These are phyloP conservation scores for Fusarium floridanum DNA, from an alignment of 2,329 filamentous ascomycete species.

Conservation along the genomic window DNA sequence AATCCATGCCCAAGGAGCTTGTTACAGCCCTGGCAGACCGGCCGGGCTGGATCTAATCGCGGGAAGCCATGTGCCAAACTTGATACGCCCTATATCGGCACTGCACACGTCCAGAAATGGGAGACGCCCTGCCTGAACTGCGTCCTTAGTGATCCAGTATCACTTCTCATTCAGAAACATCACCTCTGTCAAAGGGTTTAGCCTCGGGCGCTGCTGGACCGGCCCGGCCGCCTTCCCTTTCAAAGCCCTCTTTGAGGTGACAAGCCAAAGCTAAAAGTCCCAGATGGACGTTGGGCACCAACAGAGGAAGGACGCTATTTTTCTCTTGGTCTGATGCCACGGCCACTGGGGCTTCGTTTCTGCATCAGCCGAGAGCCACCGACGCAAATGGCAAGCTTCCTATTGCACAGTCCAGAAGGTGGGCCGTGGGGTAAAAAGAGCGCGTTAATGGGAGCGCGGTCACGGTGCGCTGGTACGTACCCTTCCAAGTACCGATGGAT, in stretches of 20 bases:
- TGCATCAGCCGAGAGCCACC: constrained; percentile 45
- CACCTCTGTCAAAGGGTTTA: constrained; percentile 26
- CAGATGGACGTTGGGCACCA: constrained; percentile 47
- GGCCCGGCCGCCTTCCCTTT: constrained; percentile 40
- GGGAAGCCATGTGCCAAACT: constrained; percentile 43
- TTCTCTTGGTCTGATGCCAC: constrained; percentile 27
- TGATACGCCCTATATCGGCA: constrained; percentile 38
- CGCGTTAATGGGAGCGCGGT: constrained; percentile 15
- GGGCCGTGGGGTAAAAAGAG: constrained; percentile 41
- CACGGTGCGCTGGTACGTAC: neutral
- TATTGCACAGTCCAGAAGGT: constrained; percentile 39
- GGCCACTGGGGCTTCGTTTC: constrained; percentile 36
- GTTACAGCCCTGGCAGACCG: constrained; percentile 32
- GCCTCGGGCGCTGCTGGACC: constrained; percentile 43
- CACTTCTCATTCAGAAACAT: constrained; percentile 29
- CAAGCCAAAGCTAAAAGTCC: constrained; percentile 30
- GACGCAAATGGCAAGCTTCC: constrained; percentile 42
- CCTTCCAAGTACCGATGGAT: constrained; percentile 20
- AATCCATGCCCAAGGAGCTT: constrained; percentile 29
- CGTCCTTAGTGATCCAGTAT: constrained; percentile 11
- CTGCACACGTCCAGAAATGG: constrained; percentile 16
- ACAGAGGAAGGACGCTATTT: constrained; percentile 46
- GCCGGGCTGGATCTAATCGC: constrained; percentile 31
- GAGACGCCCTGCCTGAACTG: constrained; percentile 5
- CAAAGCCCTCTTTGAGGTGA: constrained; percentile 17